These are phyloP conservation scores for Mitragyna speciosa DNA, from an alignment of 257 asterid genomes.

Conservation along the genomic window DNA sequence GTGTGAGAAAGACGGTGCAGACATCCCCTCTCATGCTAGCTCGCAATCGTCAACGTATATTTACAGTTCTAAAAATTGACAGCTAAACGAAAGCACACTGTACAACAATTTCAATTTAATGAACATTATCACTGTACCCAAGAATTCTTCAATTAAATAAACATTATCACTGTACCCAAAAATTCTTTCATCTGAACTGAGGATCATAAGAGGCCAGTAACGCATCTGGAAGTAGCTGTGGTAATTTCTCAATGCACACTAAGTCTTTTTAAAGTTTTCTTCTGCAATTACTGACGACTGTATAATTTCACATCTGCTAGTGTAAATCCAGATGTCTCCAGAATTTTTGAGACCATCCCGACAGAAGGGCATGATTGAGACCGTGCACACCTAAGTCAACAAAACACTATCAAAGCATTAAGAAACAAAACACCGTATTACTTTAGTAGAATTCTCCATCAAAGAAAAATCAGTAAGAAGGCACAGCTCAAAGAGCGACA, in stretches of 20 bases:
- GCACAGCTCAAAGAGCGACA: background rate
- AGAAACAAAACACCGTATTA: background rate
- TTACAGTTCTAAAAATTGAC: slow-evolving; percentile 28
- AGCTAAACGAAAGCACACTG: background rate
- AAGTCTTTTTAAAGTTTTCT: slow-evolving; percentile 67
- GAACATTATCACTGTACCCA: no score
- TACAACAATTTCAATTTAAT: slow-evolving; percentile 23
- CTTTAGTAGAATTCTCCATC: background rate
- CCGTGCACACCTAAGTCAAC: slow-evolving; percentile 56
- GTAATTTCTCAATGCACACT: slow-evolving; percentile 61
- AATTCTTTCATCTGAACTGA: slow-evolving; percentile 36
- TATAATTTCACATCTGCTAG: slow-evolving; percentile 54
- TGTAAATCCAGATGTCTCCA: slow-evolving; percentile 81
- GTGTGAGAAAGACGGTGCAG: background rate
- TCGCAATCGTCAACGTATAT: slow-evolving; percentile 24
- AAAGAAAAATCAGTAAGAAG: background rate
- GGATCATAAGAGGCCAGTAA: slow-evolving; percentile 52
- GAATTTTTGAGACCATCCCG: slow-evolving; percentile 71
- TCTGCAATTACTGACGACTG: slow-evolving; percentile 50
- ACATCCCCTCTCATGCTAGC: slow-evolving; percentile 8
- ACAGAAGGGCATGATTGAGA: slow-evolving; percentile 89
- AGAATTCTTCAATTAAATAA: slow-evolving; percentile 19
- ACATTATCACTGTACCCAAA: slow-evolving; percentile 12
- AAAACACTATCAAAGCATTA: background rate
- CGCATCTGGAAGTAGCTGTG: slow-evolving; percentile 50